These are phyloP conservation scores for Austroboletus festivus DNA, from an alignment of 768 basidiomycete genomes.

Conservation along the genomic window DNA sequence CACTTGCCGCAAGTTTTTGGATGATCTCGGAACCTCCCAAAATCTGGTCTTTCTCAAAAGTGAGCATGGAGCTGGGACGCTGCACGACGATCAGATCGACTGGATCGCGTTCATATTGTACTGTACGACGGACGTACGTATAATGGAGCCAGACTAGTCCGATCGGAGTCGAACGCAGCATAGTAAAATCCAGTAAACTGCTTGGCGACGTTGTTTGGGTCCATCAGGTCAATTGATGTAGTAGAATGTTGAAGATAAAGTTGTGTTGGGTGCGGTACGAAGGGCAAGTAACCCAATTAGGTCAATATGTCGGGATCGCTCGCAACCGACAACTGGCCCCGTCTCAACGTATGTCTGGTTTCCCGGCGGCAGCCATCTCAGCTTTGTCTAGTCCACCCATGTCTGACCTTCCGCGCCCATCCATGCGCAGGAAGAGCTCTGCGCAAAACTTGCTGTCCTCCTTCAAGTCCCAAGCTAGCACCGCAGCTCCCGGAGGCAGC, in stretches of 20 bases:
- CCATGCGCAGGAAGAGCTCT: slow-evolving; percentile 82
- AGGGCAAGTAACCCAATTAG: too few relatives aligned
- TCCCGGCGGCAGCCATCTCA: too few relatives aligned
- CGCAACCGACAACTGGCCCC: too few relatives aligned
- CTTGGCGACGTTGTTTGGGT: slow-evolving; percentile 34
- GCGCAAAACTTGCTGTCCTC: slow-evolving; percentile 79
- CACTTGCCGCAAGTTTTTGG: slow-evolving; percentile 68
- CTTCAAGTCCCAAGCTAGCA: slow-evolving; percentile 47
- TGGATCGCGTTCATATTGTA: slow-evolving; percentile 21
- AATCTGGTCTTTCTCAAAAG: slow-evolving; percentile 66
- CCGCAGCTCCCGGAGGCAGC: slow-evolving; percentile 29
- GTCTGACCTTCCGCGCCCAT: slow-evolving; percentile 43
- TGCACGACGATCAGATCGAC: slow-evolving; percentile 35
- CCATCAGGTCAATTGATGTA: background rate
- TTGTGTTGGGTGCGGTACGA: too few relatives aligned
- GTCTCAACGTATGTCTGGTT: too few relatives aligned
- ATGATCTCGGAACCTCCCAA: slow-evolving; percentile 54
- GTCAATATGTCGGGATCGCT: too few relatives aligned
- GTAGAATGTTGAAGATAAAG: too few relatives aligned
- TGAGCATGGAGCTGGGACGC: slow-evolving; percentile 82
- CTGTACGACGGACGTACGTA: slow-evolving; percentile 85
- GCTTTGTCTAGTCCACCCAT: slow-evolving; percentile 29
- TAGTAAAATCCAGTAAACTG: slow-evolving; percentile 88
- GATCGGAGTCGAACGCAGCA: slow-evolving; percentile 63
- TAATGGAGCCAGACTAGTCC: slow-evolving; percentile 53